phyloP scores from a whole-genome alignment of 805 yeast genomes.

The Cyberlindnera japonica region DNA sequence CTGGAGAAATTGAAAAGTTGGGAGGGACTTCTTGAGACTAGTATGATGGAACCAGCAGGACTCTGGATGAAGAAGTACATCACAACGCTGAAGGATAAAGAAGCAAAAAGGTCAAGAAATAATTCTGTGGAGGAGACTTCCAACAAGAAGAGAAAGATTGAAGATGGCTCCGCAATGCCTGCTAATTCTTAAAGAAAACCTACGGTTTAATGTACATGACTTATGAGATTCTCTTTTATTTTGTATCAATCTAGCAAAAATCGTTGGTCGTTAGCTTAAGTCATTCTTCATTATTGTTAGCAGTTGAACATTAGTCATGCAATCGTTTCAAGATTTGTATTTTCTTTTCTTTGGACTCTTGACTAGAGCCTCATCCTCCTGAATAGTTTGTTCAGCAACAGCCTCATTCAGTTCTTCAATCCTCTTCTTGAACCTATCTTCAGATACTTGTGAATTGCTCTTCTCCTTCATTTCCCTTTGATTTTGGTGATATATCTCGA shows the following conservation, averaged over 20 bases:
- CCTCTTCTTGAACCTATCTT: background rate
- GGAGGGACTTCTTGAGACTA: no score
- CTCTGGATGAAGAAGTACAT: slow-evolving; percentile 12
- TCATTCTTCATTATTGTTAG: background rate
- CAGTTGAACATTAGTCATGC: background rate
- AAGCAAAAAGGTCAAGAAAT: background rate
- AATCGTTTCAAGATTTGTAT: background rate
- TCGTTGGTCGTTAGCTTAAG: no score
- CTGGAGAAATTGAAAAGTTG: slow-evolving; percentile 6
- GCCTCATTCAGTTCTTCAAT: background rate
- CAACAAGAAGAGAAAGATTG: slow-evolving; percentile 3
- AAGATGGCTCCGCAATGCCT: background rate
- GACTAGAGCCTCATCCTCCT: background rate
- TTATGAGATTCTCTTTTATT: no score
- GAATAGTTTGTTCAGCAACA: background rate
- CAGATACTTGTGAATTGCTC: background rate
- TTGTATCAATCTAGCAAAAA: background rate
- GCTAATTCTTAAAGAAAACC: no score
- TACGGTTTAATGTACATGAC: no score
- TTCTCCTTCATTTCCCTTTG: background rate
- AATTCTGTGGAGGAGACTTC: background rate
- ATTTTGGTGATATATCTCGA: slow-evolving; percentile 9
- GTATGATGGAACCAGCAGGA: slow-evolving; percentile 10
- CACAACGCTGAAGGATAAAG: slow-evolving; percentile 1
- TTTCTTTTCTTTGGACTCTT: slow-evolving; percentile 4